A percentile compares a stretch with the other conserved stretches of the same genome.
Conservation (phyloP, 1,284 basidiomycete species). For the Lignosus rhinocerotis region DNA sequence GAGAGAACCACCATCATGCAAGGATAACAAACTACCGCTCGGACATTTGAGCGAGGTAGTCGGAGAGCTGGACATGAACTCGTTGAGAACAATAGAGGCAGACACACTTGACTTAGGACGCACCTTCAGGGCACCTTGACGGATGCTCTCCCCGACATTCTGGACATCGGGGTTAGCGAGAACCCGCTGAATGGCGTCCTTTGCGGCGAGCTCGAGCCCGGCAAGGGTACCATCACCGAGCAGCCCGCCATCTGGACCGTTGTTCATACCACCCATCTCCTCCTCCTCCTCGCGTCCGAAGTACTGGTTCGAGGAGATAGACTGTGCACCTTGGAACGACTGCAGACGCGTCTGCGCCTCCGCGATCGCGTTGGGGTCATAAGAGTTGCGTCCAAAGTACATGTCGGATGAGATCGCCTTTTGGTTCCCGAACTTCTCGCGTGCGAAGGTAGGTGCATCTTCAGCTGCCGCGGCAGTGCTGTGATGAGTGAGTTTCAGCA, state of each 20-base stretch:
- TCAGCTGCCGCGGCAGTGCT: constrained; percentile 40
- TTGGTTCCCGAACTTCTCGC: constrained; percentile 89
- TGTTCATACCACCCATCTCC: constrained; percentile 33
- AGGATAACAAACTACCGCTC: constrained; percentile 42
- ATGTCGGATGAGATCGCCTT: constrained; percentile 98
- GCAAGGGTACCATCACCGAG: constrained; percentile 74
- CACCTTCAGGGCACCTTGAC: constrained; percentile 86
- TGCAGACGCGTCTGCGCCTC: constrained; percentile 86
- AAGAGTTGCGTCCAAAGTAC: constrained; percentile 91
- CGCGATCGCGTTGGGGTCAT: constrained; percentile 72
- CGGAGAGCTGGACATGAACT: constrained; percentile 55
- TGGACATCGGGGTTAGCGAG: constrained; percentile 91
- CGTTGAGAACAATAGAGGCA: not conserved
- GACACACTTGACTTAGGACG: constrained; percentile 26
- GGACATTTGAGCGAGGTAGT: constrained; percentile 78
- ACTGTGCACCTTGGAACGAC: constrained; percentile 88
- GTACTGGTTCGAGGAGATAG: constrained; percentile 95
- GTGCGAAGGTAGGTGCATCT: constrained; percentile 78
- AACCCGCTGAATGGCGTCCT: constrained; percentile 78
- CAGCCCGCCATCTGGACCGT: constrained; percentile 48
- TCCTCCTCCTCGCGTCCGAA: constrained; percentile 93
- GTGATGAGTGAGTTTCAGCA: not conserved
- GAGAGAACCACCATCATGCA: not conserved
- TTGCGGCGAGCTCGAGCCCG: constrained; percentile 74
- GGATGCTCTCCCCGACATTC: constrained; percentile 81